Evolutionary conservation across 768 basidiomycete genomes (phyloP).

Genomic region (Scleroderma bovista): DNA sequence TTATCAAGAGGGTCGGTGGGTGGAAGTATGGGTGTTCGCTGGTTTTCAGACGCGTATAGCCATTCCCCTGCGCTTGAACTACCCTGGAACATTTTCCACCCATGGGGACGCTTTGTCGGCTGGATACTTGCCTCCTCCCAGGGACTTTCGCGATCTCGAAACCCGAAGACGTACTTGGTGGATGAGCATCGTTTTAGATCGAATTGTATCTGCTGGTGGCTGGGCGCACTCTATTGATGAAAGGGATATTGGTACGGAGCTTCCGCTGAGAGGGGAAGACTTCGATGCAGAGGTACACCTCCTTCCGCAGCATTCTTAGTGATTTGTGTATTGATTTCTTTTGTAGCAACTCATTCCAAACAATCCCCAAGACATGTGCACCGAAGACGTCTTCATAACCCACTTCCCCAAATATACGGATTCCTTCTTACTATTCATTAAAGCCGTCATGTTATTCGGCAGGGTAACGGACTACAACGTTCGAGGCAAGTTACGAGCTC

Average conservation of each 20-base stretch:
- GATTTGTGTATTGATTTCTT: conserved; percentile 8
- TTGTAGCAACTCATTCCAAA: conserved; percentile 52
- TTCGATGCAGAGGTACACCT: conserved; percentile 65
- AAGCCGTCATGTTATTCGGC: conserved; percentile 81
- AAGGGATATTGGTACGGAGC: conserved; percentile 76
- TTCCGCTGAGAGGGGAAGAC: conserved; percentile 70
- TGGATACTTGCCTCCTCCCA: conserved; percentile 77
- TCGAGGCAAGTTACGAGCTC: conserved; percentile 61
- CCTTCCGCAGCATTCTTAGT: background rate
- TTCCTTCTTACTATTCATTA: conserved; percentile 75
- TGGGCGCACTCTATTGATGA: conserved; percentile 87
- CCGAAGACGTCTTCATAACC: conserved; percentile 57
- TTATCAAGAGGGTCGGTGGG: conserved; percentile 85
- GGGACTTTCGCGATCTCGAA: conserved; percentile 69
- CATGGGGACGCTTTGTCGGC: conserved; percentile 64
- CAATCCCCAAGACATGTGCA: conserved; percentile 71
- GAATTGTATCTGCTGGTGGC: conserved; percentile 74
- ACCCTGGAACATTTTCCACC: conserved; percentile 76
- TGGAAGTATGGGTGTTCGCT: conserved; percentile 89
- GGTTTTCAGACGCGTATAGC: conserved; percentile 80
- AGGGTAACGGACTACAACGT: conserved; percentile 83
- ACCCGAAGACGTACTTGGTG: conserved; percentile 82
- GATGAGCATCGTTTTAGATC: conserved; percentile 86
- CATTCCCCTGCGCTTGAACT: conserved; percentile 76
- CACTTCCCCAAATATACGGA: conserved; percentile 79